Conservation (phyloP, 2,329 filamentous ascomycete species). For the Madurella mycetomatis region DNA sequence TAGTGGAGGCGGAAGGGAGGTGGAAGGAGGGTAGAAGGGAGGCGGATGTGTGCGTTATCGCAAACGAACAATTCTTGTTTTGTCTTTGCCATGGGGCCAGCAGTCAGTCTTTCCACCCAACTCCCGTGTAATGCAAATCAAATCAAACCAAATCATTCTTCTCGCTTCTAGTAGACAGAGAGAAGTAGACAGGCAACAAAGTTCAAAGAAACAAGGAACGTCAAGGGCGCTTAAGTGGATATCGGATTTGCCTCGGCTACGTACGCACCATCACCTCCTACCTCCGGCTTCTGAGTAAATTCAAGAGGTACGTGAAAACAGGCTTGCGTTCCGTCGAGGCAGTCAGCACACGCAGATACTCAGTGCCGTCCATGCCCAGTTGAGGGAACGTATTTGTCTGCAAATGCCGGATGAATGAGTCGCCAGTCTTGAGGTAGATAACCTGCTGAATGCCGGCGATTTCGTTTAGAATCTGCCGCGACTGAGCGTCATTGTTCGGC, state of each 20-base stretch:
- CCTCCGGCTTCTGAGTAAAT: conserved; percentile 47
- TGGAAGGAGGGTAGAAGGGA: no score
- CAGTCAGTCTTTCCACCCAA: no score
- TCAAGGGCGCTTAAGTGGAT: no score
- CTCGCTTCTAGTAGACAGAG: no score
- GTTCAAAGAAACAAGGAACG: no score
- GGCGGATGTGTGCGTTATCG: no score
- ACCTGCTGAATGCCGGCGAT: conserved; percentile 82
- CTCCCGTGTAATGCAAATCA: no score
- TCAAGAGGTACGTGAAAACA: conserved; percentile 61
- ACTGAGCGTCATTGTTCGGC: conserved; percentile 76
- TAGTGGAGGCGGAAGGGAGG: no score
- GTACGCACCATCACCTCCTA: conserved; percentile 2
- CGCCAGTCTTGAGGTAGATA: conserved; percentile 86
- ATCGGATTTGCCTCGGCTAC: background rate
- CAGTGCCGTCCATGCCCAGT: conserved; percentile 59
- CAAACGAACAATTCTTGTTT: no score
- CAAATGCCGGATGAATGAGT: conserved; percentile 69
- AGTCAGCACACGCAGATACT: conserved; percentile 56
- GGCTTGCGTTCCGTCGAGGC: conserved; percentile 56
- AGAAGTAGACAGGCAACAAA: no score
- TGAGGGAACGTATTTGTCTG: conserved; percentile 59
- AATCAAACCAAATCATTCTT: no score
- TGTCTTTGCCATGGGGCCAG: no score
- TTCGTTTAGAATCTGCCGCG: conserved; percentile 81